phyloP scores from a whole-genome alignment of 2,329 filamentous ascomycete genomes.

The Trichoderma sp. region DNA sequence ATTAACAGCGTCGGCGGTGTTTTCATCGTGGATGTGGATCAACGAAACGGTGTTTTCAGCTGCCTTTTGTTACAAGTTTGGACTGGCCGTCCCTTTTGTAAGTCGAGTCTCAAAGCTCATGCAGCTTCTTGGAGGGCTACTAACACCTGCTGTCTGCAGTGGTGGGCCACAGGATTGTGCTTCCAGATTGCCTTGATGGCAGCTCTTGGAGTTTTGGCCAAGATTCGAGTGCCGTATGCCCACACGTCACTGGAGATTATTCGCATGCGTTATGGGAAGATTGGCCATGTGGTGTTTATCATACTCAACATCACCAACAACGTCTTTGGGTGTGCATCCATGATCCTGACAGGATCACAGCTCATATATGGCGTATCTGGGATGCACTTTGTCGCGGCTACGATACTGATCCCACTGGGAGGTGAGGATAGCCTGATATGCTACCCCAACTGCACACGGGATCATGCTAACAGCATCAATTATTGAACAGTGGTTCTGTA shows the following conservation, averaged over 20 bases:
- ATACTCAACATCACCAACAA: conserved; percentile 24
- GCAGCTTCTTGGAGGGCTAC: background rate
- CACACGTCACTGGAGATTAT: conserved; percentile 26
- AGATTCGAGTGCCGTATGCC: conserved; percentile 24
- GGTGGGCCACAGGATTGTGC: conserved; percentile 23
- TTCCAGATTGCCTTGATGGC: conserved; percentile 27
- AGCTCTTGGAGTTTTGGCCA: conserved; percentile 21
- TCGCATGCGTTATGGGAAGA: conserved; percentile 25
- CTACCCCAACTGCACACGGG: background rate
- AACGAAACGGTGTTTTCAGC: conserved; percentile 24
- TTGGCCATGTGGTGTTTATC: conserved; percentile 22
- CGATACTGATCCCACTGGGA: conserved; percentile 25
- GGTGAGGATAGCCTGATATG: background rate
- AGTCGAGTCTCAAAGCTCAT: background rate
- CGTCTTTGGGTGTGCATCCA: conserved; percentile 23
- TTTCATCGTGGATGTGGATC: conserved; percentile 27
- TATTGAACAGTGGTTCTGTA: conserved; percentile 7
- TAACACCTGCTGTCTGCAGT: conserved; percentile 1
- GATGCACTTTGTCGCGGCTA: conserved; percentile 27
- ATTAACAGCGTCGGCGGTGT: conserved; percentile 21
- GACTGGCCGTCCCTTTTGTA: conserved; percentile 24
- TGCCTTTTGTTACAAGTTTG: conserved; percentile 25
- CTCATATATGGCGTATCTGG: conserved; percentile 23
- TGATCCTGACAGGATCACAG: conserved; percentile 24
- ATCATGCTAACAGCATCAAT: background rate